Conservation (phyloP, 192 early-diverging fungal genomes). For the Coemansia sp. region DNA sequence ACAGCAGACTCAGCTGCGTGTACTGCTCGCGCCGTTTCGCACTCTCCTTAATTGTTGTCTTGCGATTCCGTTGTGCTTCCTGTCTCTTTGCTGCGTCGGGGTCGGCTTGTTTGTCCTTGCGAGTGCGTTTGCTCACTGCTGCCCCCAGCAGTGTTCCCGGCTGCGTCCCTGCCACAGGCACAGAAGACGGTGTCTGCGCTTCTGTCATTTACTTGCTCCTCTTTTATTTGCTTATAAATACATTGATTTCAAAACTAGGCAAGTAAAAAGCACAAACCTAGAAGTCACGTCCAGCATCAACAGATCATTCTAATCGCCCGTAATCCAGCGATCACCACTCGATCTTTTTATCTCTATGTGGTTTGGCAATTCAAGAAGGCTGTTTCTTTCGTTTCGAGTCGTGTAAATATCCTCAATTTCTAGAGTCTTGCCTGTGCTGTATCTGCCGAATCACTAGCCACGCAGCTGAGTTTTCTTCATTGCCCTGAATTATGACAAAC, state of each 20-base stretch:
- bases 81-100: constrained; percentile 2
- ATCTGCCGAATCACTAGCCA: background rate
- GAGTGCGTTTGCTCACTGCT: background rate
- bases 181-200: background rate
- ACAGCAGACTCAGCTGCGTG: constrained; percentile 31
- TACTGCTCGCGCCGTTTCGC: constrained; percentile 27
- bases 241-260: background rate
- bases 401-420: constrained; percentile 1
- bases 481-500: background rate
- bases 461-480: background rate
- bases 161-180: background rate
- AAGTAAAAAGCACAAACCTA: background rate
- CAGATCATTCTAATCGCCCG: background rate
- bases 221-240: background rate
- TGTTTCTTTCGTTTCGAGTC: background rate
- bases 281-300: background rate
- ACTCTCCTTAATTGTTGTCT: constrained; percentile 24
- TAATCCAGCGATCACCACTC: background rate
- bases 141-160: background rate
- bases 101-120: background rate
- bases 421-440: background rate
- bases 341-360: background rate
- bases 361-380: background rate
- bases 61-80: constrained; percentile 18
- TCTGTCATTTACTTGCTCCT: background rate